phyloP scores from a whole-genome alignment of 2,329 filamentous ascomycete species.

The Graphilbum sp. region DNA sequence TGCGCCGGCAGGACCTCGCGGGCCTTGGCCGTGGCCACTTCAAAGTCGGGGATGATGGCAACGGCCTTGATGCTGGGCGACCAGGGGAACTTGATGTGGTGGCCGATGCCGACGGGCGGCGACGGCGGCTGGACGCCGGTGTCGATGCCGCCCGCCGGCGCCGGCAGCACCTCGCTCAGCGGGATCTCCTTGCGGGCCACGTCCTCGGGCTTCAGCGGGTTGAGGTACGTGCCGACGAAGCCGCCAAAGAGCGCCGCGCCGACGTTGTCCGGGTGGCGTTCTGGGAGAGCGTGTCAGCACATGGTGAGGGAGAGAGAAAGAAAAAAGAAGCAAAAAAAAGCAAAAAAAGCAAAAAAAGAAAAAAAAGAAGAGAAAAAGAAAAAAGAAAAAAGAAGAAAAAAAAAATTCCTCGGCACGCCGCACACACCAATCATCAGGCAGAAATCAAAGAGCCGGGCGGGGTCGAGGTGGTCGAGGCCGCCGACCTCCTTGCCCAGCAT shows the following conservation, averaged over 20 bases:
- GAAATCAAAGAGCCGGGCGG: constrained; percentile 81
- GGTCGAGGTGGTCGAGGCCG: constrained; percentile 53
- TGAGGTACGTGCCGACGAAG: constrained; percentile 92
- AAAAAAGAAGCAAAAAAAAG: no score
- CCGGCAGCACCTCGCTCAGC: constrained; percentile 78
- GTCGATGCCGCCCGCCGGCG: constrained; percentile 78
- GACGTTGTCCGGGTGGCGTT: constrained; percentile 87
- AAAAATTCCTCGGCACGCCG: no score
- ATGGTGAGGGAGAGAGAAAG: no score
- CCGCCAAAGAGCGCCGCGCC: constrained; percentile 90
- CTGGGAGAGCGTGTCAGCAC: no score
- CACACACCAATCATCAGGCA: constrained; percentile 82
- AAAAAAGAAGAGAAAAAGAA: no score
- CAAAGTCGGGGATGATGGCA: constrained; percentile 89
- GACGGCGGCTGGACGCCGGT: constrained; percentile 74
- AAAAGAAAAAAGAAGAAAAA: no score
- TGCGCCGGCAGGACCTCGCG: constrained; percentile 66
- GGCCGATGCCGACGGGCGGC: constrained; percentile 83
- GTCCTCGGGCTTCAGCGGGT: constrained; percentile 78
- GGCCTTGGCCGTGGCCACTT: constrained; percentile 86
- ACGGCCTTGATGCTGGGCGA: constrained; percentile 90
- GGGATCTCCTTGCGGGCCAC: constrained; percentile 86
- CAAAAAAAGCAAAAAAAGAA: no score
- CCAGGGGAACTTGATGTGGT: constrained; percentile 94
- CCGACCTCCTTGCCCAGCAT: constrained; percentile 82